A percentile compares a stretch with the other conserved stretches of the same genome.
These are phyloP conservation scores for Filosporella fistucella DNA, from an alignment of 495 filamentous ascomycete species.

Conservation along the genomic window DNA sequence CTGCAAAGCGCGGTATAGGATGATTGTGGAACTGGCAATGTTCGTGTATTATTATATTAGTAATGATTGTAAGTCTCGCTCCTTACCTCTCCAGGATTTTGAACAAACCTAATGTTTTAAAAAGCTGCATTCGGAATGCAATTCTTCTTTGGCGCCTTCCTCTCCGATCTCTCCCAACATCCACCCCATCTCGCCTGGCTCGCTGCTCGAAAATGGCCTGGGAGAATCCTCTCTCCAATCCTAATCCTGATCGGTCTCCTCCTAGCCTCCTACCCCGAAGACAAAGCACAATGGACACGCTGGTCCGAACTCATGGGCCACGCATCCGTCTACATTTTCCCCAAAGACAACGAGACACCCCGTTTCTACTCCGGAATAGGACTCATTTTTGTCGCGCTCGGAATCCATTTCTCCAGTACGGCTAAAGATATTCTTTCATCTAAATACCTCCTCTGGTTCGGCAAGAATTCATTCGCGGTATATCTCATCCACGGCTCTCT, in stretches of 20 bases:
- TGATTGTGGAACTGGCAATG: slow-evolving; percentile 46
- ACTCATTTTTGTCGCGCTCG: slow-evolving; percentile 47
- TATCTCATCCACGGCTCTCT: slow-evolving; percentile 65
- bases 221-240: slow-evolving; percentile 37
- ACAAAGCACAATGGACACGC: slow-evolving; percentile 47
- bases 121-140: slow-evolving; percentile 55
- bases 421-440: slow-evolving; percentile 51
- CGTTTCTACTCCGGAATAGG: slow-evolving; percentile 52
- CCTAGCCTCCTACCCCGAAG: slow-evolving; percentile 56
- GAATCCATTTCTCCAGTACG: slow-evolving; percentile 52
- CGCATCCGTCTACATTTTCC: slow-evolving; percentile 47
- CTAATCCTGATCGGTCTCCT: slow-evolving; percentile 47
- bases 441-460: slow-evolving; percentile 58
- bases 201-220: slow-evolving; percentile 38
- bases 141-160: slow-evolving; percentile 59
- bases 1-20: slow-evolving; percentile 50
- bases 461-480: slow-evolving; percentile 63
- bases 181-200: slow-evolving; percentile 45
- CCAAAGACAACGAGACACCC: slow-evolving; percentile 46
- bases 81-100: background rate
- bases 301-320: slow-evolving; percentile 53
- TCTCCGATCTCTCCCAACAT: slow-evolving; percentile 56
- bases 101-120: slow-evolving; percentile 11
- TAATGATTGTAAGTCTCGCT: slow-evolving; percentile 34
- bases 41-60: slow-evolving; percentile 49